Evolutionary conservation across 192 early-diverging fungal species (phyloP), one percentile per base, ranked within the genome.

Genomic region (Mycoemilia scoparia): DNA sequence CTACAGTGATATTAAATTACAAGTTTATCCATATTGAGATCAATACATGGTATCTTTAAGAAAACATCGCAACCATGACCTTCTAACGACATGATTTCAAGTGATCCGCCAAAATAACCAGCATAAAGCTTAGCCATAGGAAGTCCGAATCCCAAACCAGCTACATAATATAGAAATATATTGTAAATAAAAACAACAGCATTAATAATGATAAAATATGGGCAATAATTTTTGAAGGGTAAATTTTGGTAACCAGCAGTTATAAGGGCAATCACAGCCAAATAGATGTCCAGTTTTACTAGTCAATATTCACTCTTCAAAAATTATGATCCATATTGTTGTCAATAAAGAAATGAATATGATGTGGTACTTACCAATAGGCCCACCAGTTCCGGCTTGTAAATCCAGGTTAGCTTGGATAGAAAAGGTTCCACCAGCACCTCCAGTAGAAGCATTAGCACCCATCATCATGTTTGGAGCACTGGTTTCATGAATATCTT

Each of bases 61-160:
- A 88, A 92, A 11, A 87, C 76, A 57, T 96, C 91, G 38, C 80
- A 77, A n/a, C 91, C 91, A 51, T 85, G 74, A 4, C 84, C 87
- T 21, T 74, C 67, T 31, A 96, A 59, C 11, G 81, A 81, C 27
- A 81, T 60, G 19, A 96, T 49, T 11, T 82, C 76, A 26, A 96
- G 63, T 2, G 74, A 74, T 0, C 91, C 91, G 27, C 84, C 87
- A 73, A 96, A 96, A 38, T 96, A 96, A 21, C 74, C 67, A 14
- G 87, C 79, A 57, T 91, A 91, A 23, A 87, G 70, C 12, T 79
- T 57, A 2, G 83, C 77, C 71, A 87, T 76, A 7, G 85, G 85
- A 25, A 96, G 52, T 8, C 90, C 85, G 64, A 70, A 81, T 18
- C 75, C 75, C 13, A 78, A 57, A 2, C 72, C 69, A 16, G 61